phyloP scores from a whole-genome alignment of 768 basidiomycete genomes.

The Calocybe cyanea region DNA sequence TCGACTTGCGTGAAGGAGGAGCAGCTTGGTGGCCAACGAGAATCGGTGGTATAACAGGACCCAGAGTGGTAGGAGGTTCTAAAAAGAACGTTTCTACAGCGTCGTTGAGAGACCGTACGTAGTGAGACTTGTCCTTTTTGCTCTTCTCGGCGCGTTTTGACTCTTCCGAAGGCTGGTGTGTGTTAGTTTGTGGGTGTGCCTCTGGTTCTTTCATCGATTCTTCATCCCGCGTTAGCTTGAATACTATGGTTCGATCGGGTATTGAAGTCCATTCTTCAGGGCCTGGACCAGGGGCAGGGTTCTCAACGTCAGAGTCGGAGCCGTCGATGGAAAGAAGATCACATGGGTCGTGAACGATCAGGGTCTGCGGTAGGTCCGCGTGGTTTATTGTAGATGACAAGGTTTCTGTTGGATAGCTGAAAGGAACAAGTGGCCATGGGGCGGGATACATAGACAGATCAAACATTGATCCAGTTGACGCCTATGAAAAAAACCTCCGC shows the following conservation, averaged over 20 bases:
- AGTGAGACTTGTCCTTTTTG: neutral
- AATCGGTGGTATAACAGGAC: constrained; percentile 20
- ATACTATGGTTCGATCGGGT: constrained; percentile 26
- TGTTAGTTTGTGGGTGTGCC: constrained; percentile 7
- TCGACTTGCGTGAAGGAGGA: constrained; percentile 8
- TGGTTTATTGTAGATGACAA: constrained; percentile 24
- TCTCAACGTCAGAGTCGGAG: neutral
- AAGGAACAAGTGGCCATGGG: constrained; percentile 40
- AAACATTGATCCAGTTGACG: constrained; percentile 22
- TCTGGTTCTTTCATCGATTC: constrained; percentile 7
- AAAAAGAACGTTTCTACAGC: constrained; percentile 11
- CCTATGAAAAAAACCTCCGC: too few species aligned
- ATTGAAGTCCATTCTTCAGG: constrained; percentile 21
- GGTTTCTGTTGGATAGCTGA: constrained; percentile 18
- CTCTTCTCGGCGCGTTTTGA: neutral
- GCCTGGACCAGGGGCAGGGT: neutral
- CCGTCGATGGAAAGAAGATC: constrained; percentile 23
- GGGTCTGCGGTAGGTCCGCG: constrained; percentile 29
- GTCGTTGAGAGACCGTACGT: neutral
- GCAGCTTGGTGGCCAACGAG: constrained; percentile 26
- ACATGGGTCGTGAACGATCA: constrained; percentile 43
- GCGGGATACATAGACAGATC: constrained; percentile 10
- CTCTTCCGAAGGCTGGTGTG: neutral
- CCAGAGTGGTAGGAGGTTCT: constrained; percentile 3
- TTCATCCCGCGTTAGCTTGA: constrained; percentile 21